Base-by-base conservation (phyloP, 768 basidiomycete genomes). In the Obba rivulosa region DNA sequence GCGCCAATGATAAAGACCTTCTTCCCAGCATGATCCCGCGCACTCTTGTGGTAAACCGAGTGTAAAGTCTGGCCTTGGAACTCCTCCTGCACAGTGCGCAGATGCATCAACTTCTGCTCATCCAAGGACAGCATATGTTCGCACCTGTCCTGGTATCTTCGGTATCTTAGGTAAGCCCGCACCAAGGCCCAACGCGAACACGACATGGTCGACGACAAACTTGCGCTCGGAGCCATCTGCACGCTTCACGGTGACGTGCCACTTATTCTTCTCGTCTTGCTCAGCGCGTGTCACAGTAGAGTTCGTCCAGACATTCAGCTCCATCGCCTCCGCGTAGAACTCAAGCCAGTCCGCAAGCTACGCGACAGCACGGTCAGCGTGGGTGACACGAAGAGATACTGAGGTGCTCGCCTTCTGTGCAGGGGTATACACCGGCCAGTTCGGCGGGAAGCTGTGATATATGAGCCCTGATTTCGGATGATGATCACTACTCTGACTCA, bases 1-100 rank as follows among this genome's bases (percentile, higher is more conserved):
- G 84, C 73, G 1, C 86, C 86, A 3, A 88, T 66, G 2, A 89
- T 78, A 3, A 81, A 70, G 0, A 86, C 83, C 57, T 81, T 88
- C 67, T 87, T 87, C 13, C 83, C 86, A 1, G 60, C 39, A 54
- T 81, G 80, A 35, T 80, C 79, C 10, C 68, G 63, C 0, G 81
- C 81, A n/a, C 62, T 68, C 35, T 73, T 71, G 61, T 86, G 79
- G 22, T 72, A 58, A 4, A 63, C 70, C 0, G 84, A 85, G 60
- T 89, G 87, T 14, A 80, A 53, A 3, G 81, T 62, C 43, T 77
- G 66, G 8, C 87, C 87, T 54, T 80, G 76, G 70, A 84, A 87
- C 4, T 66, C 69, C 18, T 79, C 75, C 76, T 80, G 50, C 10
- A 44, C 20, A 8, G 9, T 39, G 37, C 2, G 28, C 4, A 23